Percentiles rank a stretch among this genome's conserved stretches.
Conservation (phyloP, 2,329 filamentous ascomycete genomes). For the Setomelanomma holmii region DNA sequence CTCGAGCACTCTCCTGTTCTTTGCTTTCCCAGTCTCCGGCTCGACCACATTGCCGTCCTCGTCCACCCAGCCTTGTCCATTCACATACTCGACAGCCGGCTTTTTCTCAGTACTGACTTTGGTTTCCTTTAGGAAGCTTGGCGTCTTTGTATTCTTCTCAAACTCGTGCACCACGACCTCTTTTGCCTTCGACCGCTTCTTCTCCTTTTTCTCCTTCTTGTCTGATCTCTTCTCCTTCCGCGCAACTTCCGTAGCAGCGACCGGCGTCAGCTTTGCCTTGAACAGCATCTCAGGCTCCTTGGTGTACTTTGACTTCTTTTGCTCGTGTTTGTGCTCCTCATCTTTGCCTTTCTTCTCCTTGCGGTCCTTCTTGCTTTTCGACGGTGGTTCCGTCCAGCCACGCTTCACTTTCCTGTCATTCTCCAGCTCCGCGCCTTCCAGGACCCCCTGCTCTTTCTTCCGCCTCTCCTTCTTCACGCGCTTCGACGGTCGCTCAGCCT, state of each 20-base stretch:
- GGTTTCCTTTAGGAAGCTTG: slow-evolving; percentile 75
- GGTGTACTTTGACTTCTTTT: slow-evolving; percentile 77
- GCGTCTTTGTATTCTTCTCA: slow-evolving; percentile 80
- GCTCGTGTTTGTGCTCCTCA: slow-evolving; percentile 63
- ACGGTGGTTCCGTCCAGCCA: slow-evolving; percentile 79
- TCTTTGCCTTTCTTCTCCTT: slow-evolving; percentile 59
- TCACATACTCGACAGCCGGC: slow-evolving; percentile 71
- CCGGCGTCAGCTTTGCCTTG: slow-evolving; percentile 74
- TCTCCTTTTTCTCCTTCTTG: slow-evolving; percentile 68
- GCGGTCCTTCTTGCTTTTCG: slow-evolving; percentile 54
- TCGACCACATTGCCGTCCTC: slow-evolving; percentile 79
- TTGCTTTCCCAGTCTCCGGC: slow-evolving; percentile 50
- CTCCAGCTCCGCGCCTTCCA: slow-evolving; percentile 75
- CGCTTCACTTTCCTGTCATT: slow-evolving; percentile 81
- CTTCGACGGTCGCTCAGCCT: slow-evolving; percentile 59
- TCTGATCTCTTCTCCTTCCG: slow-evolving; percentile 53
- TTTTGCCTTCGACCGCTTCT: slow-evolving; percentile 52
- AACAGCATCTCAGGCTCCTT: slow-evolving; percentile 83
- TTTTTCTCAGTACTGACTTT: slow-evolving; percentile 54
- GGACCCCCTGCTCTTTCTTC: slow-evolving; percentile 58
- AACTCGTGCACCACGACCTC: slow-evolving; percentile 87
- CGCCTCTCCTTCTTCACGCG: slow-evolving; percentile 55
- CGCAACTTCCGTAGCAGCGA: slow-evolving; percentile 44
- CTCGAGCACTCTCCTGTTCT: slow-evolving; percentile 41
- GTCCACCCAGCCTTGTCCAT: slow-evolving; percentile 90